Evolutionary conservation across 257 asterid genomes (phyloP), one percentile per base, ranked within the genome.

Genomic region (Eustoma russellianum): DNA sequence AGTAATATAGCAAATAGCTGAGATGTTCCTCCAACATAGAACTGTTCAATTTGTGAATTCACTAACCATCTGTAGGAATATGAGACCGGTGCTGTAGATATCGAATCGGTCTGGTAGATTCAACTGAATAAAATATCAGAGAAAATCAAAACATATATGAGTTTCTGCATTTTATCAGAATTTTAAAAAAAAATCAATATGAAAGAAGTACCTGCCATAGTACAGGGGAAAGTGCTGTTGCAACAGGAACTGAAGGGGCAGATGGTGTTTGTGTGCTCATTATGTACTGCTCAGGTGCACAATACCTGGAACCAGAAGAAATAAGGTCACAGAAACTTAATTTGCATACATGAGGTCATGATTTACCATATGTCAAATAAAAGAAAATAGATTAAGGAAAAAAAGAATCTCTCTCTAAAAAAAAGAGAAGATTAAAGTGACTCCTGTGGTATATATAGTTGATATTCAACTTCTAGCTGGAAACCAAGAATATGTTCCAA

Each of bases 251-350:
- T 0, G 99, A 88, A 24, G 99, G 99, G 15, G 97, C 97, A 1
- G 94, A 92, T 9, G 98, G 98, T 28, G 98, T 92, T 75, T 91
- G 95, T 61, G 99, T 88, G 71, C 98, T 87, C 98, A 91, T 91
- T 48, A 91, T 87, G 66, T 87, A 91, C 64, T 91, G 98, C 71
- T 91, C 98, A n/a, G 98, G 98, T 57, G 99, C 97, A 62, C 95
- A 79, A 64, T 92, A 88, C 76, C 97, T 91, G 78, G 33, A 59
- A 16, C 12, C 40, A 57, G 69, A 5, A 30, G 30, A 19, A 56
- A 16, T 17, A 48, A 17, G 7, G 53, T 62, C 34, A 55, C 18
- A 35, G 9, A 53, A 13, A 28, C 46, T 35, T 17, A n/a, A 9
- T 28, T 17, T 10, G 46, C 18, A 33, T 28, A 45, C 46, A 35